Conservation (phyloP, 2,329 filamentous ascomycete species). For the Myriosclerotinia curreyana region DNA sequence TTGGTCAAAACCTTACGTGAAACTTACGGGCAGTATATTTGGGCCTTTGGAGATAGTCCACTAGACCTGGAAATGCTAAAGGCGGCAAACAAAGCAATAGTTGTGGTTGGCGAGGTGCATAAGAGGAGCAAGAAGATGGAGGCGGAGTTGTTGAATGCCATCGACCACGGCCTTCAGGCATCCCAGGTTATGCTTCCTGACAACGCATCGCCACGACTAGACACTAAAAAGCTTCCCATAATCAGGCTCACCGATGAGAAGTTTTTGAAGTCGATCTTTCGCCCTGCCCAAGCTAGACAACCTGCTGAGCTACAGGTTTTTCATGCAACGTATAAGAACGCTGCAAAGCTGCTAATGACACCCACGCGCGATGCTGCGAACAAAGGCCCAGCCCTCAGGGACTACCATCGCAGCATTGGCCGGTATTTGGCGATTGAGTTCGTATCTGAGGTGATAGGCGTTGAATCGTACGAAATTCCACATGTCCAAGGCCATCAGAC, state of each 20-base stretch:
- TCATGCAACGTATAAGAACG: constrained; percentile 45
- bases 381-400: constrained; percentile 46
- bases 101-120: constrained; percentile 51
- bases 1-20: constrained; percentile 46
- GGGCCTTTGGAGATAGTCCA: constrained; percentile 59
- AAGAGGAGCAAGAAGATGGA: constrained; percentile 55
- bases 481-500: constrained; percentile 51
- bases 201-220: constrained; percentile 43
- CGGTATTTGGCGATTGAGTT: constrained; percentile 52
- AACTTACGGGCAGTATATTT: constrained; percentile 43
- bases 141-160: constrained; percentile 42
- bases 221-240: constrained; percentile 44
- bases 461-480: constrained; percentile 48
- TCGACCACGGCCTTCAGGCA: constrained; percentile 44
- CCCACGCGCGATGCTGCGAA: constrained; percentile 51
- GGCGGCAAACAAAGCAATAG: constrained; percentile 51
- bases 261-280: background rate
- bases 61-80: constrained; percentile 57
- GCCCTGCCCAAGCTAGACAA: background rate
- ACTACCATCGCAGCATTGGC: constrained; percentile 50
- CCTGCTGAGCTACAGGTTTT: background rate
- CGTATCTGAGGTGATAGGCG: constrained; percentile 47
- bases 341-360: constrained; percentile 52
- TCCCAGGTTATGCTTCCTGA: constrained; percentile 49
- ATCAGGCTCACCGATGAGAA: constrained; percentile 26